Base-by-base conservation (phyloP, 805 yeast genomes). In the Saccharomycopsis selenospora region DNA sequence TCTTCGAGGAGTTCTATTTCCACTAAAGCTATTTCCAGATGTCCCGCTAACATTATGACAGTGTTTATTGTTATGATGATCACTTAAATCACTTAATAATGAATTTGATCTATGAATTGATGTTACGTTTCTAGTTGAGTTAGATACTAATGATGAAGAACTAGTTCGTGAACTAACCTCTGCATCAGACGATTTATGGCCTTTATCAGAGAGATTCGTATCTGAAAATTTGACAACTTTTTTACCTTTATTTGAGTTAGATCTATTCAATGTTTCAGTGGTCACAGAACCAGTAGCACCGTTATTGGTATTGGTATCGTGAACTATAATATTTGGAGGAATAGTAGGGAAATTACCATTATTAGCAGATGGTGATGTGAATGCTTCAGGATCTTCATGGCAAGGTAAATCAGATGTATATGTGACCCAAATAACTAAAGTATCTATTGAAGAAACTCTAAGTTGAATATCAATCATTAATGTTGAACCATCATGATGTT, bases 371-470 rank as follows among this genome's bases (percentile, higher is more conserved):
- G 45, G 13, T 17, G 42, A 20, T 8, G 41, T 29, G 22, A 17
- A 25, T n/a, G 17, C 28, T 36, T 43, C 46, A 17, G 40, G 28
- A n/a, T 43, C 50, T 3, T 38, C 45, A 22, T 18, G 14, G 14
- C 24, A 14, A 17, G 24, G 36, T 4, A 60, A 57, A 30, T 64
- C 59, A 57, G 91, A 78, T 1, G 91, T 82, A 61, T 85, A 89
- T 0, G 96, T 87, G 8, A 91, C 74, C 97, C 97, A 91, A 18
- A 90, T 64, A 2, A 86, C 79, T 46, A 75, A 73, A 5, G 80
- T 70, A 17, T 76, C 79, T 11, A 68, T 59, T 18, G 77, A 73
- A 26, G 85, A 69, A 2, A 86, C 85, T 49, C 96, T 72, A 45
- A 91, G 61, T 63, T 90, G 97, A 11, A 86, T 77, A 65, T 90